Conservation (phyloP, 2,329 filamentous ascomycete species). For the Fusarium armeniacum region DNA sequence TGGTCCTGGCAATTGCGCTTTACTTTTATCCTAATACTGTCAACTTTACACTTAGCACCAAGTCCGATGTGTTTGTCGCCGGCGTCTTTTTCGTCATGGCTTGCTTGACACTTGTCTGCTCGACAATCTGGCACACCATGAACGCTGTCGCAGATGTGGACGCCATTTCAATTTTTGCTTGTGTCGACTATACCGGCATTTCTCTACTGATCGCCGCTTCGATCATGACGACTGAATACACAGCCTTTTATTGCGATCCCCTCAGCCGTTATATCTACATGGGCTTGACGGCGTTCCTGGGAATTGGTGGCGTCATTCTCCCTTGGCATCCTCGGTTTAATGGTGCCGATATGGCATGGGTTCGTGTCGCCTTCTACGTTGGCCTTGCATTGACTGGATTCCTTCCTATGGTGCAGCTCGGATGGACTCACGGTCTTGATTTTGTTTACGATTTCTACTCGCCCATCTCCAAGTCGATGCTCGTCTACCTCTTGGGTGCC, state of each 20-base stretch:
- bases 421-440: conserved; percentile 78
- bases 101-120: conserved; percentile 94
- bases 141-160: conserved; percentile 92
- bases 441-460: conserved; percentile 94
- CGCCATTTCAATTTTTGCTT: conserved; percentile 94
- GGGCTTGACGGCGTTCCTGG: conserved; percentile 81
- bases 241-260: conserved; percentile 98
- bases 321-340: conserved; percentile 99
- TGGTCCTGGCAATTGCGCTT: conserved; percentile 90
- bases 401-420: conserved; percentile 87
- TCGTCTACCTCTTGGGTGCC: conserved; percentile 89
- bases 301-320: conserved; percentile 87
- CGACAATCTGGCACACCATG: conserved; percentile 98
- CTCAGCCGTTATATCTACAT: conserved; percentile 90
- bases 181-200: conserved; percentile 98
- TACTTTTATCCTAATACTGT: conserved; percentile 93
- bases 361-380: conserved; percentile 91
- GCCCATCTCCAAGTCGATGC: conserved; percentile 84
- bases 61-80: conserved; percentile 89
- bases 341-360: conserved; percentile 90
- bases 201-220: conserved; percentile 94
- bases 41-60: conserved; percentile 89
- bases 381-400: conserved; percentile 89
- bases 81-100: conserved; percentile 97
- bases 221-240: conserved; percentile 98